Percentiles rank a stretch among this genome's conserved stretches.
These are phyloP conservation scores for Huntiella savannae DNA, from an alignment of 2,329 filamentous ascomycete species.

Conservation along the genomic window DNA sequence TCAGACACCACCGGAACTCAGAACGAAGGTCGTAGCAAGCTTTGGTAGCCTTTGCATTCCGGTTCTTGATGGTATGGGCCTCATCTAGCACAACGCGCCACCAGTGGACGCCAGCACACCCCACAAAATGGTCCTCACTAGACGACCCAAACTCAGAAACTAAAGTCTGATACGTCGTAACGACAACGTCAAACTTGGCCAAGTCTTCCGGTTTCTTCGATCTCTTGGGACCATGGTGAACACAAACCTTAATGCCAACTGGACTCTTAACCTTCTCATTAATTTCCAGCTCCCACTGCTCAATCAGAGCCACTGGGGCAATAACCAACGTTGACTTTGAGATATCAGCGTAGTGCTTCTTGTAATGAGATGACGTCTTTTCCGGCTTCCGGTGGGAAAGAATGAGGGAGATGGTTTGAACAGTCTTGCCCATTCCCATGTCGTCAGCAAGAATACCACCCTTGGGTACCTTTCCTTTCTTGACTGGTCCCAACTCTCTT, in stretches of 20 bases:
- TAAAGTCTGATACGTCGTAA: conserved; percentile 91
- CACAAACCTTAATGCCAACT: conserved; percentile 58
- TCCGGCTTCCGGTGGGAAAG: conserved; percentile 57
- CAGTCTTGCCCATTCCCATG: conserved; percentile 91
- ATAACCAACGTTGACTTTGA: conserved; percentile 77
- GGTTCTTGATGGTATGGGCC: conserved; percentile 96
- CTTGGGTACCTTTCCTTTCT: conserved; percentile 64
- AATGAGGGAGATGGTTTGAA: conserved; percentile 81
- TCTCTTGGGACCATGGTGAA: conserved; percentile 77
- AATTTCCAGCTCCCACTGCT: conserved; percentile 93
- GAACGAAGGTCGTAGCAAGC: conserved; percentile 70
- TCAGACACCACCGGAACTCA: conserved; percentile 89
- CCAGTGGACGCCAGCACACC: conserved; percentile 82
- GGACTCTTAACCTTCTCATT: conserved; percentile 55
- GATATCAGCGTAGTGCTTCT: conserved; percentile 48
- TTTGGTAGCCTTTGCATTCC: conserved; percentile 86
- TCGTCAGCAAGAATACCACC: conserved; percentile 93
- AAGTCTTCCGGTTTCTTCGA: conserved; percentile 63
- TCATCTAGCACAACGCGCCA: conserved; percentile 91
- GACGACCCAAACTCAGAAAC: conserved; percentile 72
- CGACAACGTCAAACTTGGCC: conserved; percentile 77
- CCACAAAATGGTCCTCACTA: conserved; percentile 35
- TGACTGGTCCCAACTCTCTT: conserved; percentile 71
- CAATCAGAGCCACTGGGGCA: conserved; percentile 80
- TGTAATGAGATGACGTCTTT: conserved; percentile 26